Evolutionary conservation across 23 red algal species (phyloP), one percentile per base, ranked within the genome.

Genomic region (Gracilariopsis chorda): DNA sequence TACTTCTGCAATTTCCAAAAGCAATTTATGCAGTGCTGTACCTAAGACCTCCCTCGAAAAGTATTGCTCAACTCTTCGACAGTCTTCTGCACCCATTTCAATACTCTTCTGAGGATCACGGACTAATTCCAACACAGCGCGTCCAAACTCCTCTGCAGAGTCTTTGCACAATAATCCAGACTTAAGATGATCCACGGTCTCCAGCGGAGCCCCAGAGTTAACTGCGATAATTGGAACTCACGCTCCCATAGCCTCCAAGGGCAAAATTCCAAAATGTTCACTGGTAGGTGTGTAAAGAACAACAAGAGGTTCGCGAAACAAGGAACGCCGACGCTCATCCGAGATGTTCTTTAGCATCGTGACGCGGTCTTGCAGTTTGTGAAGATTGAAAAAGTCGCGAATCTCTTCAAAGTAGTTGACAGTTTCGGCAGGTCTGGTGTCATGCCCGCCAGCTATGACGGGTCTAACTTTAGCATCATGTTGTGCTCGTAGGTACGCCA

Each of bases 221-320:
- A 82, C 84, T 10, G 97, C 97, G 8, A 99, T 79, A 48, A 99
- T 90, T 17, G 97, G 82, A 24, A 86, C 41, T 17, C 86, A 89
- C 30, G 84, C 91, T 40, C 88, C 82, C 93, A 96, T 96, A 42
- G 97, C 97, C 82, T 99, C 93, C 19, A 99, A 67, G 39, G 97
- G 97, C 45, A 99, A 93, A 62, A 99, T 99, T 36, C 97, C 97
- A 42, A 99, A 99, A 76, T 99, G 97, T 56, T 99, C 97, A 8
- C 77, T 44, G 2, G 92, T 32, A 46, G 97, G 97, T 2, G 97
- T 96, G 65, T 99, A 99, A 58, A 95, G 53, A 19, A 99, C 77
- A 27, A 70, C 87, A 24, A 77, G 80, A 45, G 88, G 41, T 23
- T 41, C 32, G 4, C 30, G 61, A 14, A 98, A 39, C 55, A 95